Percentiles rank a stretch among this genome's conserved stretches.
Conservation (phyloP, 108 stramenopile genomes). For the Fragilariopsis cylindrus region DNA sequence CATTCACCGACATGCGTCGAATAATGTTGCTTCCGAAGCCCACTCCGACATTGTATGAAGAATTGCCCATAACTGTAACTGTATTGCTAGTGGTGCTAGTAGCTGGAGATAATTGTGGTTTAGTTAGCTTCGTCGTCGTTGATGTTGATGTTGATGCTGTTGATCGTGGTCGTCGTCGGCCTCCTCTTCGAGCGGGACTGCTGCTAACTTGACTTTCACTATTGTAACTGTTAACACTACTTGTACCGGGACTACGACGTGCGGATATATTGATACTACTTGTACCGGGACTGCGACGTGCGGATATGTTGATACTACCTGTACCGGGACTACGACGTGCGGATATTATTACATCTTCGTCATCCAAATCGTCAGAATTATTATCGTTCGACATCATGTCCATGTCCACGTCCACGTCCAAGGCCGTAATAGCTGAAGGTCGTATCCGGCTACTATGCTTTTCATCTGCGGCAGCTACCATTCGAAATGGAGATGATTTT, state of each 20-base stretch:
- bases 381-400: slow-evolving; percentile 56
- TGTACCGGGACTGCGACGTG: background rate
- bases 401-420: slow-evolving; percentile 81
- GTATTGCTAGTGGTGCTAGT: background rate
- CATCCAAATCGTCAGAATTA: background rate
- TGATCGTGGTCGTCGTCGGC: background rate
- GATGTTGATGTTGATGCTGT: background rate
- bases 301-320: background rate
- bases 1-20: too few species aligned
- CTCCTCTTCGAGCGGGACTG: slow-evolving; percentile 1
- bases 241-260: background rate
- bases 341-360: background rate
- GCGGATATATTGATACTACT: background rate
- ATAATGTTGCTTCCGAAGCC: too few species aligned
- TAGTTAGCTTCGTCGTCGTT: too few species aligned
- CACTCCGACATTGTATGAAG: background rate
- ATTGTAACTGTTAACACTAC: background rate
- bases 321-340: background rate
- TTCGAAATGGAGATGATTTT: background rate
- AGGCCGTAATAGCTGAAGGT: slow-evolving; percentile 16
- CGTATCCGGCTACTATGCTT: background rate
- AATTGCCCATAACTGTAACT: background rate
- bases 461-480: slow-evolving; percentile 12
- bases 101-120: background rate
- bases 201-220: too few species aligned